Percentiles rank a stretch among this genome's conserved stretches.
phyloP scores from a whole-genome alignment of 2,329 filamentous ascomycete species.

The Venturia asperata region DNA sequence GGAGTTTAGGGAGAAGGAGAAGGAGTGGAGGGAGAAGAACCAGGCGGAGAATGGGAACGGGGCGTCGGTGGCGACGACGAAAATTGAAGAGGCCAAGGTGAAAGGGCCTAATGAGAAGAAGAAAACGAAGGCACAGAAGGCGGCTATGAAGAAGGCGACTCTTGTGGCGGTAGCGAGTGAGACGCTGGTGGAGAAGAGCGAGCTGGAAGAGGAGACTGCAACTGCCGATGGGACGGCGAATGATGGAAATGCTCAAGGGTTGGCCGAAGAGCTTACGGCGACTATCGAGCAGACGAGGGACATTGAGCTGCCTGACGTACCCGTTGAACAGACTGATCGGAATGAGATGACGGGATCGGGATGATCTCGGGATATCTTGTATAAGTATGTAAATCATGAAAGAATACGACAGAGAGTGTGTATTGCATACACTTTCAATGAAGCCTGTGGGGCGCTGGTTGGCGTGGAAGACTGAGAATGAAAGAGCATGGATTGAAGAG shows the following conservation, averaged over 20 bases:
- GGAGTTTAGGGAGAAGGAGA: conserved; percentile 14
- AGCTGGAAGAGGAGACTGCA: background rate
- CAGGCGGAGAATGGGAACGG: background rate
- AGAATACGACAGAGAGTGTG: no score
- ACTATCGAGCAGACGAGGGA: background rate
- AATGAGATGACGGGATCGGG: background rate
- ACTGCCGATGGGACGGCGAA: background rate
- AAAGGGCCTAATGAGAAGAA: background rate
- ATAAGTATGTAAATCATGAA: background rate
- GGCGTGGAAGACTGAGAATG: no score
- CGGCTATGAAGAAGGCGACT: background rate
- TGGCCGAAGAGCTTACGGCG: background rate
- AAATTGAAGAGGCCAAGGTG: background rate
- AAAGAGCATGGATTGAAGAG: no score
- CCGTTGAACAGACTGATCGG: background rate
- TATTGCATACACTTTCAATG: no score
- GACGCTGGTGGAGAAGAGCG: background rate
- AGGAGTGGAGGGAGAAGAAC: background rate
- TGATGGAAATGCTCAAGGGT: background rate
- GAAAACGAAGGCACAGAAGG: background rate
- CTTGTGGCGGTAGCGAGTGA: background rate
- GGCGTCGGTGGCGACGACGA: background rate
- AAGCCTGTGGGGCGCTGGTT: no score
- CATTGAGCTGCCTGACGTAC: background rate
- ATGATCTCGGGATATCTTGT: background rate